A percentile compares a stretch with the other conserved stretches of the same genome.
Conservation (phyloP, 345 rosid species). For the Rhizophora apiculata region DNA sequence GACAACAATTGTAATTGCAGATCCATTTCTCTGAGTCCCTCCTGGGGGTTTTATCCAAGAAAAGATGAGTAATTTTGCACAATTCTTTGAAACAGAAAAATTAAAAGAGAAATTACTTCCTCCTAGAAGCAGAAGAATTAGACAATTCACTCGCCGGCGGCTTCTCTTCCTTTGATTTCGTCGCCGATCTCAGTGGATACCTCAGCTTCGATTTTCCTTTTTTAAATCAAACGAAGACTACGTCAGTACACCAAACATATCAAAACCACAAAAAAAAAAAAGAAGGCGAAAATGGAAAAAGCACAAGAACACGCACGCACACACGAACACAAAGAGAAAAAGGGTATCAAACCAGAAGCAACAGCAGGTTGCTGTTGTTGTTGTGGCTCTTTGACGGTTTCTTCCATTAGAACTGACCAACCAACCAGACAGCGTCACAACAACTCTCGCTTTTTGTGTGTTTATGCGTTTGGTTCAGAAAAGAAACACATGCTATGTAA, state of each 20-base stretch:
- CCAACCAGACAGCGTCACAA: no score
- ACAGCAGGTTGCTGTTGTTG: slow-evolving; percentile 1
- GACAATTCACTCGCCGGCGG: slow-evolving; percentile 40
- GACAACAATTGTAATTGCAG: no score
- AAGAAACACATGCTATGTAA: no score
- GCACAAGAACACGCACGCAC: not conserved
- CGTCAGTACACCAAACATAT: slow-evolving; percentile 2
- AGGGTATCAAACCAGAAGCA: slow-evolving; percentile 41
- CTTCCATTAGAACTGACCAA: slow-evolving; percentile 32
- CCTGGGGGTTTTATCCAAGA: no score
- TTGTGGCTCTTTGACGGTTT: slow-evolving; percentile 39
- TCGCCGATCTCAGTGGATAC: slow-evolving; percentile 82
- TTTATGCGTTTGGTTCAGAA: no score
- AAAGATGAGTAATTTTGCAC: no score
- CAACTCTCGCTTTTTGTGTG: no score
- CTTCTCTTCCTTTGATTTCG: slow-evolving; percentile 59
- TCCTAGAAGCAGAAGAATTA: slow-evolving; percentile 42
- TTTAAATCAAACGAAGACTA: not conserved
- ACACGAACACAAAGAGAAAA: not conserved
- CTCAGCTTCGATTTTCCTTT: slow-evolving; percentile 58
- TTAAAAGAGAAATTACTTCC: slow-evolving; percentile 34
- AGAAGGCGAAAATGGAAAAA: not conserved
- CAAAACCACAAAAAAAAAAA: slow-evolving; percentile 4
- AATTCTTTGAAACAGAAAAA: not conserved
- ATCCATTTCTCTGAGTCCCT: no score